phyloP scores from a whole-genome alignment of 1,284 basidiomycete genomes.

The Phenoliferia sp. region DNA sequence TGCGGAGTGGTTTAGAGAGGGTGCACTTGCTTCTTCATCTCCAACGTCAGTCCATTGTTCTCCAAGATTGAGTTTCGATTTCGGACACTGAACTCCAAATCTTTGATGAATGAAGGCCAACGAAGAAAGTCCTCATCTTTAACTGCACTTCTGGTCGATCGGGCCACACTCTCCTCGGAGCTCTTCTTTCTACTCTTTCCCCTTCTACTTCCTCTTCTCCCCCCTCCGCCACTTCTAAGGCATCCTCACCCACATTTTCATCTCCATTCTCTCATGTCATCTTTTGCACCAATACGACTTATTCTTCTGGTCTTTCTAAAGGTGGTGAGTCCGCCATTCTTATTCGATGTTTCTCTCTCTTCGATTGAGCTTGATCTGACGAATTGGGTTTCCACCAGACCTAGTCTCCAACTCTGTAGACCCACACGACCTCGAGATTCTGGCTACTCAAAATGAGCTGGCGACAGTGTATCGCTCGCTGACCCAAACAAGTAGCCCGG shows the following conservation, averaged over 20 bases:
- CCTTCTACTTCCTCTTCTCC: not conserved
- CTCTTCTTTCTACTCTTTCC: constrained; percentile 52
- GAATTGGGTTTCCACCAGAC: constrained; percentile 50
- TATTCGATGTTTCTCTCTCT: not conserved
- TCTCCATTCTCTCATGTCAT: constrained; percentile 80
- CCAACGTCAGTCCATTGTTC: not conserved
- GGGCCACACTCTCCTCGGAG: constrained; percentile 63
- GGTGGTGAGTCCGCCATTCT: constrained; percentile 57
- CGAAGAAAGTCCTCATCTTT: constrained; percentile 71
- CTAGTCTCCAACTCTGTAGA: constrained; percentile 64
- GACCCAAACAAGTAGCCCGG: constrained; percentile 43
- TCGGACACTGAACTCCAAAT: not conserved
- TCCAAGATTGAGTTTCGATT: not conserved
- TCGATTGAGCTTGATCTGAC: not conserved
- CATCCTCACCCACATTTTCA: no score
- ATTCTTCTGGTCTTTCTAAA: constrained; percentile 78
- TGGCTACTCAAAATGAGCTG: constrained; percentile 72
- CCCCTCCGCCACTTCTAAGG: no score
- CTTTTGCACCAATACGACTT: constrained; percentile 96
- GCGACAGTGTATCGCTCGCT: constrained; percentile 66
- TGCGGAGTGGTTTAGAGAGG: constrained; percentile 65
- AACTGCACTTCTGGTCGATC: constrained; percentile 93
- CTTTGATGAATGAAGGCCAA: no score
- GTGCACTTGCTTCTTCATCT: constrained; percentile 5
- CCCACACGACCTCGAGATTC: constrained; percentile 57